Conservation (phyloP, 202 grass and related monocot genomes). For the Bolboschoenoplectus hybrid region DNA sequence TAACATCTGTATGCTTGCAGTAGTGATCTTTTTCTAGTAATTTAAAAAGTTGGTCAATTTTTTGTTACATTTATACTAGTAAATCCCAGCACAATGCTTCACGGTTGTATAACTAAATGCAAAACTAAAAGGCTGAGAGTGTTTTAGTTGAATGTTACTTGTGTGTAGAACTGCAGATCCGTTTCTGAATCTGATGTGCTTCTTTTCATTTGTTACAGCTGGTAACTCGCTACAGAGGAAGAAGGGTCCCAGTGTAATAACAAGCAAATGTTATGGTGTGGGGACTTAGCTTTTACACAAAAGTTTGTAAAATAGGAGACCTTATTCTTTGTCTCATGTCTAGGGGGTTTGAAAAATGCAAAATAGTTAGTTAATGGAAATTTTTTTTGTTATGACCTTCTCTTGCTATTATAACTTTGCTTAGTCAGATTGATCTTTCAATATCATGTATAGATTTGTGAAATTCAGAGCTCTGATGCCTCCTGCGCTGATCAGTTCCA, state of each 20-base stretch:
- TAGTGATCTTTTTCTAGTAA: neutral
- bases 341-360: neutral
- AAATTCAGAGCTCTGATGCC: neutral
- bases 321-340: constrained; percentile 15
- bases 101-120: neutral
- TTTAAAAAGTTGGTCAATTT: neutral
- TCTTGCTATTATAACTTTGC: constrained; percentile 13
- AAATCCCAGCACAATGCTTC: neutral
- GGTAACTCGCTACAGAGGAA: constrained; percentile 41
- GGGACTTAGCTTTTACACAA: constrained; percentile 29
- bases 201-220: constrained; percentile 33
- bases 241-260: constrained; percentile 38
- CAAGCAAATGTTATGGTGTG: neutral
- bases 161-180: neutral
- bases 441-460: constrained; percentile 19
- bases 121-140: neutral
- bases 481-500: neutral
- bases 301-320: constrained; percentile 27
- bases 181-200: constrained; percentile 15
- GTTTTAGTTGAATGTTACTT: constrained; percentile 16
- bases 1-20: neutral
- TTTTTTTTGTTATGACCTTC: constrained; percentile 14
- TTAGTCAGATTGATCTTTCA: neutral
- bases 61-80: neutral
- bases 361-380: constrained; percentile 27